Conservation (phyloP, 805 yeast species). For the Komagataella pseudopastoris region DNA sequence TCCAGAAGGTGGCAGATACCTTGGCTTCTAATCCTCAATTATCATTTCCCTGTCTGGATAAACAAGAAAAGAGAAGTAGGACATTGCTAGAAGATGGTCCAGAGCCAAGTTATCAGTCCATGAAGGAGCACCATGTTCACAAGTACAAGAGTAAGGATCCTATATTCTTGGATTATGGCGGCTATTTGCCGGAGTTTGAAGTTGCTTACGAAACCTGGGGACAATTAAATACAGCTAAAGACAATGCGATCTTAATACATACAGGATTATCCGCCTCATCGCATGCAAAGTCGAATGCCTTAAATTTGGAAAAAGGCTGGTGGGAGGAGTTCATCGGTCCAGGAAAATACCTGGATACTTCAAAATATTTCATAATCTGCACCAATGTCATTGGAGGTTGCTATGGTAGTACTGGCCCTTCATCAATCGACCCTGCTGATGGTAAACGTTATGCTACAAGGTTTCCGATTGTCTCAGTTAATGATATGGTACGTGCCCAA, state of each 20-base stretch:
- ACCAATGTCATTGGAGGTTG: constrained; percentile 92
- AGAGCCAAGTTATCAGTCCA: constrained; percentile 71
- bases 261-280: constrained; percentile 91
- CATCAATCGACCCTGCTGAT: constrained; percentile 62
- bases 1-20: background rate
- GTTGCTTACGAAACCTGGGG: constrained; percentile 97
- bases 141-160: constrained; percentile 41
- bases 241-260: constrained; percentile 71
- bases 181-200: constrained; percentile 54
- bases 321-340: constrained; percentile 94
- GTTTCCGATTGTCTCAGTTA: constrained; percentile 75
- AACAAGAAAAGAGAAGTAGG: constrained; percentile 40
- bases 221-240: constrained; percentile 37
- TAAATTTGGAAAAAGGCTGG: constrained; percentile 74
- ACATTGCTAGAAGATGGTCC: constrained; percentile 53
- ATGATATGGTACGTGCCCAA: constrained; percentile 89
- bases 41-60: constrained; percentile 79
- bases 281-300: constrained; percentile 73
- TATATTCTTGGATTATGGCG: constrained; percentile 71
- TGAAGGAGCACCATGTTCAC: constrained; percentile 53
- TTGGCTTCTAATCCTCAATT: constrained; percentile 47
- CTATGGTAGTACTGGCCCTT: constrained; percentile 91
- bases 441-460: constrained; percentile 64
- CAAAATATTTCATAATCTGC: constrained; percentile 72
- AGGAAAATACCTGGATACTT: constrained; percentile 64